Conservation (phyloP, 2,329 filamentous ascomycete genomes). For the Trichoderma koningii region DNA sequence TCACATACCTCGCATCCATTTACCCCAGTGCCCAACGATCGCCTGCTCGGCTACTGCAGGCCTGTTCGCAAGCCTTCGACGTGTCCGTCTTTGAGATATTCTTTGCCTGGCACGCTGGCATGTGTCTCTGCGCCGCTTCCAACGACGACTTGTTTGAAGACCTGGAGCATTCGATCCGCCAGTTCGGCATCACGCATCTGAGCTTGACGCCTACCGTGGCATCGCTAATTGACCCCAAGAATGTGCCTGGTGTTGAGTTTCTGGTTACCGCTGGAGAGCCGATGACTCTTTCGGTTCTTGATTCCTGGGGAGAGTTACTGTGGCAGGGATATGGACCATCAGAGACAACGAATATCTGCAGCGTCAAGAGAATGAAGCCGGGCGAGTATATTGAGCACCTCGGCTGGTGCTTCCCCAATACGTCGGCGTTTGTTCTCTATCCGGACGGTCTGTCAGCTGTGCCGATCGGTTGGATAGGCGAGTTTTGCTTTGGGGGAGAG, state of each 20-base stretch:
- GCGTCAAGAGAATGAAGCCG: conserved; percentile 63
- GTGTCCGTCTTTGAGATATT: conserved; percentile 91
- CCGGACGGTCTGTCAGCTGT: conserved; percentile 53
- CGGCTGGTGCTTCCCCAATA: conserved; percentile 74
- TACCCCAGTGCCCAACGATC: conserved; percentile 57
- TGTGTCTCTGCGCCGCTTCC: conserved; percentile 73
- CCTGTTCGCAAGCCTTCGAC: conserved; percentile 83
- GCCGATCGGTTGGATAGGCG: conserved; percentile 73
- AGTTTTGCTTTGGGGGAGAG: conserved; percentile 83
- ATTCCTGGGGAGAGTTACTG: conserved; percentile 68
- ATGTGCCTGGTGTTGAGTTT: conserved; percentile 71
- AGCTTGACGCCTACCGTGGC: conserved; percentile 86
- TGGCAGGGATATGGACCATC: conserved; percentile 84
- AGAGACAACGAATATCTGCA: conserved; percentile 87
- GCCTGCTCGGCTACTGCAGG: conserved; percentile 69
- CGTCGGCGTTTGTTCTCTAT: conserved; percentile 67
- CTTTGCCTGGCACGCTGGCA: conserved; percentile 76
- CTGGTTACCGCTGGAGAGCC: conserved; percentile 81
- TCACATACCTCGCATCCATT: conserved; percentile 64
- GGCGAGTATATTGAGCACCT: conserved; percentile 71
- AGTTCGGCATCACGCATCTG: conserved; percentile 71
- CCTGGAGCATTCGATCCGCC: conserved; percentile 66
- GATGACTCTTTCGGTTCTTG: conserved; percentile 70
- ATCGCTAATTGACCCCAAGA: conserved; percentile 66
- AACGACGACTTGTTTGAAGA: conserved; percentile 76